Evolutionary conservation across 2,329 filamentous ascomycete species (phyloP).

Genomic region (Chrysoporthe cubensis): DNA sequence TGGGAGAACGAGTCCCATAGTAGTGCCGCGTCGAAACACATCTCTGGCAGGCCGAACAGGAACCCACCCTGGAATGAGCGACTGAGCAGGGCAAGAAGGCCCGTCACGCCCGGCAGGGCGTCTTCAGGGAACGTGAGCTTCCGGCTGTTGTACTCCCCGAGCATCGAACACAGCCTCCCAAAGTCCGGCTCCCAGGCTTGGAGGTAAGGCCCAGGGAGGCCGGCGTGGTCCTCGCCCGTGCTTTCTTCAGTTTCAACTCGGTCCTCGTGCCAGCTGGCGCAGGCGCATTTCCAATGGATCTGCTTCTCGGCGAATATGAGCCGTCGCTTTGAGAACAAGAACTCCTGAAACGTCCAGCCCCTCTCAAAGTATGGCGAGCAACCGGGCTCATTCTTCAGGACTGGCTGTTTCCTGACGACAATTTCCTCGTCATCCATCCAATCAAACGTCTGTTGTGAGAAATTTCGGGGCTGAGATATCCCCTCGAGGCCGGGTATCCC

Average conservation of each 20-base stretch:
- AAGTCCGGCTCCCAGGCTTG: background rate
- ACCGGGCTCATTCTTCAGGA: background rate
- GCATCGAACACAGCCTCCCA: background rate
- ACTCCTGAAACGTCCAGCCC: conserved; percentile 21
- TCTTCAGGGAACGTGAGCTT: conserved; percentile 28
- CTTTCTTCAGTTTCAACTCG: background rate
- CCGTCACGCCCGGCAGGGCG: conserved; percentile 24
- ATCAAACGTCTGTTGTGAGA: background rate
- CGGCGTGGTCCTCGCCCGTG: background rate
- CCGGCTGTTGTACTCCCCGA: conserved; percentile 24
- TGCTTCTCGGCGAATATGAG: conserved; percentile 13
- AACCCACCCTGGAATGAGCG: conserved; percentile 30
- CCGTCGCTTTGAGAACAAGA: conserved; percentile 6
- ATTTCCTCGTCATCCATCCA: background rate
- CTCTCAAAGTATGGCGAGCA: conserved; percentile 8
- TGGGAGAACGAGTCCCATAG: conserved; percentile 20
- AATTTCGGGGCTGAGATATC: background rate
- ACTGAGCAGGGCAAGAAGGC: conserved; percentile 20
- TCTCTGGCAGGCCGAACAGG: conserved; percentile 30
- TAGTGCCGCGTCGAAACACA: conserved; percentile 30
- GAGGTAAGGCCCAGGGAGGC: background rate
- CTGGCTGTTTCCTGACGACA: background rate
- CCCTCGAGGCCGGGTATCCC: background rate
- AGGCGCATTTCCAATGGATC: background rate
- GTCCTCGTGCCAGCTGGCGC: background rate